Percentiles rank a stretch among this genome's conserved stretches.
Conservation (phyloP, 257 asterid genomes). For the Plantago elongata region DNA sequence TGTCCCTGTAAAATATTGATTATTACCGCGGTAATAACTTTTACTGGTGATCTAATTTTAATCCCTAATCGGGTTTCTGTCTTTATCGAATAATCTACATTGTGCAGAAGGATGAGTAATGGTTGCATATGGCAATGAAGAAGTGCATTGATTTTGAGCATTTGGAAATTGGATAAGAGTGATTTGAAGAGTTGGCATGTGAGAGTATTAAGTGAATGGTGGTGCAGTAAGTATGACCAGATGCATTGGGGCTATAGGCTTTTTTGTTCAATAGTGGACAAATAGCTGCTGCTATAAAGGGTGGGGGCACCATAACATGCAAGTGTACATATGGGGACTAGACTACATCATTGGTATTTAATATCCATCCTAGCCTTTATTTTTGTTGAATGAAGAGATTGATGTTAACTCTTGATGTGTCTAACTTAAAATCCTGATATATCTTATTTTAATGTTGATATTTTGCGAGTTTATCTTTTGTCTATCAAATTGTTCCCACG, state of each 20-base stretch:
- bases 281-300: constrained; percentile 19
- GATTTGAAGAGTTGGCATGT: constrained; percentile 22
- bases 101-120: constrained; percentile 3
- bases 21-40: constrained; percentile 14
- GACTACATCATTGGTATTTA: neutral
- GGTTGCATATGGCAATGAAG: neutral
- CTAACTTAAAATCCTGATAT: no score
- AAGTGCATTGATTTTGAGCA: constrained; percentile 11
- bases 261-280: constrained; percentile 17
- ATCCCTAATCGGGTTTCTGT: neutral
- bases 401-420: no score
- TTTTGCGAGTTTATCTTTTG: no score
- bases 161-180: constrained; percentile 14
- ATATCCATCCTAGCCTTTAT: neutral
- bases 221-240: constrained; percentile 21
- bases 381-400: neutral
- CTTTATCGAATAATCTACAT: neutral
- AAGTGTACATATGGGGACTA: constrained; percentile 17
- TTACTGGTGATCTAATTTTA: neutral
- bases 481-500: no score
- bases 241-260: constrained; percentile 15
- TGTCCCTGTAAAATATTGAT: constrained; percentile 24
- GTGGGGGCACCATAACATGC: constrained; percentile 24
- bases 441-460: no score
- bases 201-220: constrained; percentile 19